Evolutionary conservation across 2,329 filamentous ascomycete genomes (phyloP), one percentile per base, ranked within the genome.

Genomic region (Verticillium dahliae): DNA sequence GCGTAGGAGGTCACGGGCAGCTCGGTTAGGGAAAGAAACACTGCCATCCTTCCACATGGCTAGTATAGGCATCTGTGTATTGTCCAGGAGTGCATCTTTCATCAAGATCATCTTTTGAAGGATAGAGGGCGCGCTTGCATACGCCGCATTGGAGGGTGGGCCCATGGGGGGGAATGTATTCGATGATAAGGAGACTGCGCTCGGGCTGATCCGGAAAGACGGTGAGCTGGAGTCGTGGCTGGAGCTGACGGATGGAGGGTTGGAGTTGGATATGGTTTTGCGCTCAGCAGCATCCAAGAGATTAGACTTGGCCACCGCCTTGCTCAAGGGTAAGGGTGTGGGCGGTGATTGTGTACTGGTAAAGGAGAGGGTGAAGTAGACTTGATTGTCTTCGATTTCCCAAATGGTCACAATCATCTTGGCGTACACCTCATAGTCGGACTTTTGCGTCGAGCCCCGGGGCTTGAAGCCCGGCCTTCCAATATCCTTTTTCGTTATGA

Each of bases 1-100:
- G 31, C 76, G 69, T 62, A 86, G 79, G n/a, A 88, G 72, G 4
- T 75, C 72, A 13, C 82, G 76, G 13, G 84, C 84, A 4, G 89
- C 88, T 66, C 83, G 84, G 69, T 94, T 94, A 4, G 90, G 87
- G 54, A 92, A 86, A 0, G 85, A 87, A 56, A 92, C 86, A 57
- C 85, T 89, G 60, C 89, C 85, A 66, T 94, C 90, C 69, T 88
- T 89, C 90, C 90, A 93, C 86, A 92, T 90, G 31, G 89, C 88
- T 55, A 92, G 78, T 27, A 91, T 88, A 0, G 90, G 90, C 70
- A 91, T 86, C 63, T 86, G 83, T 33, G 90, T 90, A 45, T 86
- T 90, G 69, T 92, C 89, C 6, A 94, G 76, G 22, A 93, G 80
- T 1, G 90, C 89, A 70, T 93, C 90, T 72, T 92, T 93, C 77